Conservation (phyloP, 83 land plant genomes). For the Larix sibirica region DNA sequence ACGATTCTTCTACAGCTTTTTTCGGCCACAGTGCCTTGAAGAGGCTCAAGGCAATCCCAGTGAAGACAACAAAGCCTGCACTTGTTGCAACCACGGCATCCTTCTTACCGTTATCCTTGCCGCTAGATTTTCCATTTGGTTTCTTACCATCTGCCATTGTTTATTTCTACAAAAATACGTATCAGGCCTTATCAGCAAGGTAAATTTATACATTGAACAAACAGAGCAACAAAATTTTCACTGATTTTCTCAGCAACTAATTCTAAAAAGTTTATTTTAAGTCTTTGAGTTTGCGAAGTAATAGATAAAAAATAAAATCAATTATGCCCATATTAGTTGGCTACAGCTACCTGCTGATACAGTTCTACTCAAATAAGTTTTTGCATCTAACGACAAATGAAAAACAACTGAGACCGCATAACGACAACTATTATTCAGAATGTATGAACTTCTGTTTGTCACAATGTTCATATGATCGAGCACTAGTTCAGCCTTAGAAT, state of each 20-base stretch:
- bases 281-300: background rate
- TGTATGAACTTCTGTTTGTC: background rate
- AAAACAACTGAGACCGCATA: background rate
- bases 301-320: background rate
- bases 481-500: no score
- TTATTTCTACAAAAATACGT: background rate
- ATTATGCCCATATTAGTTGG: background rate
- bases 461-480: no score
- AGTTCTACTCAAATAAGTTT: background rate
- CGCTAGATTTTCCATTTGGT: slow-evolving; percentile 2
- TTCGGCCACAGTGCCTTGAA: slow-evolving; percentile 9
- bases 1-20: slow-evolving; percentile 3
- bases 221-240: background rate
- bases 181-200: background rate
- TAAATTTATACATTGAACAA: background rate
- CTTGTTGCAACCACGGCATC: background rate
- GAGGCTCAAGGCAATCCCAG: slow-evolving; percentile 8
- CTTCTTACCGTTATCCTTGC: background rate
- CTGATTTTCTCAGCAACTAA: background rate
- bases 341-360: background rate
- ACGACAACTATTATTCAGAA: background rate
- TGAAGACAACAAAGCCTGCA: slow-evolving; percentile 16
- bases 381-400: background rate
- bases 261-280: background rate
- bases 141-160: slow-evolving; percentile 2